Percentiles rank a stretch among this genome's conserved stretches.
Conservation (phyloP, 192 early-diverging fungal species). For the Coemansia sp. region DNA sequence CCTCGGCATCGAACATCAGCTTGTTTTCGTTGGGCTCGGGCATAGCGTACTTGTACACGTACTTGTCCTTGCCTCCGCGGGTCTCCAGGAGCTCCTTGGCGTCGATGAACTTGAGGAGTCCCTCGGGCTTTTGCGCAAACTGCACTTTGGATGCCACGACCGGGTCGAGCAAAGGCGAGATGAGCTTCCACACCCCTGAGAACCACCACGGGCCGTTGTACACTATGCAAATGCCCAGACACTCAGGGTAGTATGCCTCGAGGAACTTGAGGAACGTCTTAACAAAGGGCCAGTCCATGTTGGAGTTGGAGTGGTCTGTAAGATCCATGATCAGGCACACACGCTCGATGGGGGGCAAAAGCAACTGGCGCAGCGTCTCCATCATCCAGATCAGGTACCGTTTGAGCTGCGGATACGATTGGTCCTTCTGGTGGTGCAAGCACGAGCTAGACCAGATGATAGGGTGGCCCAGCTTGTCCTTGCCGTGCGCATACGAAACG, state of each 20-base stretch:
- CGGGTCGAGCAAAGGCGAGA: slow-evolving; percentile 85
- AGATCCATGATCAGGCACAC: slow-evolving; percentile 80
- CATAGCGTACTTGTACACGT: slow-evolving; percentile 61
- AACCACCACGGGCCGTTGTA: slow-evolving; percentile 95
- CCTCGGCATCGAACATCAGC: slow-evolving; percentile 59
- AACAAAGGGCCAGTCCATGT: slow-evolving; percentile 82
- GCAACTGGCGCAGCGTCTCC: slow-evolving; percentile 71
- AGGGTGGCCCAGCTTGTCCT: slow-evolving; percentile 62
- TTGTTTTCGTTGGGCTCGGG: slow-evolving; percentile 60
- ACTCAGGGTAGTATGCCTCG: slow-evolving; percentile 91
- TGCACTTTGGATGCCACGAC: slow-evolving; percentile 87
- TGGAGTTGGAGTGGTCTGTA: slow-evolving; percentile 70
- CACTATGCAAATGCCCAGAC: slow-evolving; percentile 77
- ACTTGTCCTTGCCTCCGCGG: slow-evolving; percentile 68
- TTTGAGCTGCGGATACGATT: slow-evolving; percentile 66
- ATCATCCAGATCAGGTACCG: slow-evolving; percentile 71
- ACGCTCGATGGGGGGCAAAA: slow-evolving; percentile 68
- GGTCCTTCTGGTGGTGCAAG: slow-evolving; percentile 65
- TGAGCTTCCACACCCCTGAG: slow-evolving; percentile 82
- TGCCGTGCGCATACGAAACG: slow-evolving; percentile 63
- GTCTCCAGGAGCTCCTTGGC: slow-evolving; percentile 61
- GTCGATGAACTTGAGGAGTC: slow-evolving; percentile 69
- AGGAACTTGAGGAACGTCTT: slow-evolving; percentile 84
- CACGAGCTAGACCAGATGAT: slow-evolving; percentile 60
- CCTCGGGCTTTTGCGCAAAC: slow-evolving; percentile 74